Percentiles rank a stretch among this genome's conserved stretches.
These are phyloP conservation scores for Cyclostephanos invisitatus DNA, from an alignment of 108 stramenopile genomes.

Conservation along the genomic window DNA sequence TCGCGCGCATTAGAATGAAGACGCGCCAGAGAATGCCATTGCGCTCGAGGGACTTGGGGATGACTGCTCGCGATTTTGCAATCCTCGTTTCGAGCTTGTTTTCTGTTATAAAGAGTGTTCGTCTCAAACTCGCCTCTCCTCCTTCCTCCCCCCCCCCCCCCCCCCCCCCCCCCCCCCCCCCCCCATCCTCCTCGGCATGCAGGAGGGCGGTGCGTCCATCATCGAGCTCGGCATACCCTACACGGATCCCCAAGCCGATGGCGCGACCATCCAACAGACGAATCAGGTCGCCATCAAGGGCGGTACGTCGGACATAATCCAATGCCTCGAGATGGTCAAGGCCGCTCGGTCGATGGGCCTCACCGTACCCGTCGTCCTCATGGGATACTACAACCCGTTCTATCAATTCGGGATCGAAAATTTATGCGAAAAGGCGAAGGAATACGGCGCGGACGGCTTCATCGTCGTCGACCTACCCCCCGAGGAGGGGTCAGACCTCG, in stretches of 20 bases:
- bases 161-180: constrained; percentile 74
- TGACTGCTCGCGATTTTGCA: no score
- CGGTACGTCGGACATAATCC: constrained; percentile 78
- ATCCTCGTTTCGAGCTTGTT: no score
- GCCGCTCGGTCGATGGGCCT: constrained; percentile 88
- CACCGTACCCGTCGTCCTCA: constrained; percentile 96
- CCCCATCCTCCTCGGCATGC: constrained; percentile 92
- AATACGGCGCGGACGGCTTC: constrained; percentile 91
- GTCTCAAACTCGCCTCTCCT: no score
- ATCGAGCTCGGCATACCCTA: constrained; percentile 99
- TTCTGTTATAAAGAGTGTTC: no score
- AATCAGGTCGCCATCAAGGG: constrained; percentile 94
- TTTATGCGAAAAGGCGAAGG: constrained; percentile 82
- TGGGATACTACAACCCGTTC: constrained; percentile 99
- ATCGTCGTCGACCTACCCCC: constrained; percentile 98
- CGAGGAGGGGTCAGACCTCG: constrained; percentile 87
- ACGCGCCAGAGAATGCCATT: no score
- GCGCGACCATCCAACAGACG: constrained; percentile 94
- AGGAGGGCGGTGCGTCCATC: constrained; percentile 93
- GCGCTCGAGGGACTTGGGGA: no score
- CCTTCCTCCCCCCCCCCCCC: no score
- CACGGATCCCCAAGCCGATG: constrained; percentile 99
- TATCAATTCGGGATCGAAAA: constrained; percentile 91
- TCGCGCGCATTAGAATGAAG: no score
- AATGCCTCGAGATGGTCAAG: constrained; percentile 89